Percentiles rank a stretch among this genome's conserved stretches.
Conservation (phyloP, 768 basidiomycete species). For the Phlebiopsis gigantea region DNA sequence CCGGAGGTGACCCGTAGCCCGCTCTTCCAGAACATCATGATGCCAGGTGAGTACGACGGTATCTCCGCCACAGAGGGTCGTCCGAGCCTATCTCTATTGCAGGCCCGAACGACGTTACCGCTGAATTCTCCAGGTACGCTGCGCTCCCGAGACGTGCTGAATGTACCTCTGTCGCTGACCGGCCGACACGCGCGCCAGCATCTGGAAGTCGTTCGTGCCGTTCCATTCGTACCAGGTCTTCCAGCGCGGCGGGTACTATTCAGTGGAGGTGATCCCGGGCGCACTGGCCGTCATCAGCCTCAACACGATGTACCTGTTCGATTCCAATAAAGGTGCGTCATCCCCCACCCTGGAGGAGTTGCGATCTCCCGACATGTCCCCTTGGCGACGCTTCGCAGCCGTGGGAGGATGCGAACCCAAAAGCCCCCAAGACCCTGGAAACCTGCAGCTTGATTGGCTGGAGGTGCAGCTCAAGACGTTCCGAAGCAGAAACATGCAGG, state of each 20-base stretch:
- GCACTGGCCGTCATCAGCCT: slow-evolving; percentile 74
- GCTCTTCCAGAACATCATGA: slow-evolving; percentile 53
- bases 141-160: slow-evolving; percentile 6
- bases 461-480: slow-evolving; percentile 75
- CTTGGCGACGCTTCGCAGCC: slow-evolving; percentile 37
- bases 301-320: slow-evolving; percentile 90
- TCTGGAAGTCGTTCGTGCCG: slow-evolving; percentile 82
- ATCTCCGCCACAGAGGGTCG: neutral
- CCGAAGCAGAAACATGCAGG: slow-evolving; percentile 69
- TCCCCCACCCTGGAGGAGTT: neutral
- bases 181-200: slow-evolving; percentile 34
- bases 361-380: slow-evolving; percentile 17
- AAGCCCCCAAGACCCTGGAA: slow-evolving; percentile 76
- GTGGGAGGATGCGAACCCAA: slow-evolving; percentile 67
- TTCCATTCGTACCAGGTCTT: slow-evolving; percentile 76
- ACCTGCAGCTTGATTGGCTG: slow-evolving; percentile 85
- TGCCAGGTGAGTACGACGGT: slow-evolving; percentile 41
- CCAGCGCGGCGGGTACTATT: slow-evolving; percentile 82
- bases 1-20: neutral
- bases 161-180: slow-evolving; percentile 3
- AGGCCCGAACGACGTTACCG: slow-evolving; percentile 68
- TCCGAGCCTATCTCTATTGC: slow-evolving; percentile 2
- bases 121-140: slow-evolving; percentile 62
- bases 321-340: slow-evolving; percentile 73
- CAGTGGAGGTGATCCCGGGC: slow-evolving; percentile 73